Conservation (phyloP, 2,329 filamentous ascomycete species). For the Alternaria gansuensis region DNA sequence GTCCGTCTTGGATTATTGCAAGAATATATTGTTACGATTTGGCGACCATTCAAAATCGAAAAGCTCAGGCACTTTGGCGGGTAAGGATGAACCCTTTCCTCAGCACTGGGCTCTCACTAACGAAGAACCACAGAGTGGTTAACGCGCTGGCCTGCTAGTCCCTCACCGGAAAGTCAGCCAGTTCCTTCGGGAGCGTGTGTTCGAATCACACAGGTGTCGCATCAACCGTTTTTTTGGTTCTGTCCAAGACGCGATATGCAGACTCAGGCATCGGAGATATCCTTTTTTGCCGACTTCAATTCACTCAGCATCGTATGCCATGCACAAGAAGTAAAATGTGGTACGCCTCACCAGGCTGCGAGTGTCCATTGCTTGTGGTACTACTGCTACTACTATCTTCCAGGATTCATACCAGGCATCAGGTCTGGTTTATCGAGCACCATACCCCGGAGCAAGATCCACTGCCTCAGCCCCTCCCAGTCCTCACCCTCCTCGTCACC, state of each 20-base stretch:
- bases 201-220: slow-evolving; percentile 44
- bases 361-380: slow-evolving; percentile 4
- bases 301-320: neutral
- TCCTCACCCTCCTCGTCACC: slow-evolving; percentile 92
- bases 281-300: neutral
- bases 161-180: slow-evolving; percentile 30
- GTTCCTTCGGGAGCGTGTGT: slow-evolving; percentile 44
- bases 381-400: slow-evolving; percentile 6
- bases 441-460: slow-evolving; percentile 85
- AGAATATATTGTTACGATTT: neutral
- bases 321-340: neutral
- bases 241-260: neutral
- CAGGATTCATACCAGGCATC: slow-evolving; percentile 85
- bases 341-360: no score
- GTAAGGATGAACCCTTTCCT: neutral
- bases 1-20: no score
- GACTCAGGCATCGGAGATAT: neutral
- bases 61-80: slow-evolving; percentile 20
- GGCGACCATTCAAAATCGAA: accelerated
- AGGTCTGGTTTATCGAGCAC: slow-evolving; percentile 86
- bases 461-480: slow-evolving; percentile 86
- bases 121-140: slow-evolving; percentile 28
- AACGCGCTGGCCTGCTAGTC: slow-evolving; percentile 42
- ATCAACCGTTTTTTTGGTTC: slow-evolving; percentile 15
- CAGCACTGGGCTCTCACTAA: neutral